Conservation (phyloP, 208 protist genomes). For the Crithidia sp. region DNA sequence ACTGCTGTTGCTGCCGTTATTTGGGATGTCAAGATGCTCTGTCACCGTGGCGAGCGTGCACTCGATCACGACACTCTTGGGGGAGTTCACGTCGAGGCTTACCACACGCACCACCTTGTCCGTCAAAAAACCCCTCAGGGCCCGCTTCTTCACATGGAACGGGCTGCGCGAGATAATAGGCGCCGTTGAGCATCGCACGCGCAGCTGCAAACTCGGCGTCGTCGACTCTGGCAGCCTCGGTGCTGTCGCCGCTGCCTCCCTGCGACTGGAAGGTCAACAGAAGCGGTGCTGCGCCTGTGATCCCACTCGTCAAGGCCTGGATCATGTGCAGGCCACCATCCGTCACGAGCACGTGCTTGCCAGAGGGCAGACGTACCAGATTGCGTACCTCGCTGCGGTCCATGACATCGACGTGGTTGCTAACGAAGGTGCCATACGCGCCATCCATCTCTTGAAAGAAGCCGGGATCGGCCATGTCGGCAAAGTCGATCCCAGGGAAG, state of each 20-base stretch:
- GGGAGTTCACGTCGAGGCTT: conserved; percentile 54
- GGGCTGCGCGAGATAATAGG: conserved; percentile 68
- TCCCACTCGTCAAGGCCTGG: conserved; percentile 55
- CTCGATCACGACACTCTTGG: conserved; percentile 60
- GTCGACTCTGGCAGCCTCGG: conserved; percentile 18
- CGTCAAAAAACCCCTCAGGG: conserved; percentile 30
- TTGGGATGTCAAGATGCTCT: background rate
- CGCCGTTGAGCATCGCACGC: conserved; percentile 51
- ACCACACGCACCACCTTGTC: conserved; percentile 75
- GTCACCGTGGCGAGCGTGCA: conserved; percentile 41
- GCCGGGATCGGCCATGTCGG: conserved; percentile 56
- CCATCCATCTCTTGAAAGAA: conserved; percentile 68
- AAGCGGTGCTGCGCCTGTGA: conserved; percentile 35
- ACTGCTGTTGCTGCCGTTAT: background rate
- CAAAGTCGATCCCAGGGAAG: conserved; percentile 82
- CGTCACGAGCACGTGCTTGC: conserved; percentile 81
- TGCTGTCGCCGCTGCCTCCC: background rate
- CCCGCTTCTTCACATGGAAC: conserved; percentile 49
- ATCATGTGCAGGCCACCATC: conserved; percentile 87
- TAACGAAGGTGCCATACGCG: conserved; percentile 84
- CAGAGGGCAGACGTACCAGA: conserved; percentile 79
- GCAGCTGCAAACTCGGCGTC: conserved; percentile 51
- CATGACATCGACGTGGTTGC: conserved; percentile 86
- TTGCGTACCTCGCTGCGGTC: conserved; percentile 85
- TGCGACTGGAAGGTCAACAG: conserved; percentile 29